phyloP scores from a whole-genome alignment of 495 filamentous ascomycete genomes.

The Penicillium chermesinum region DNA sequence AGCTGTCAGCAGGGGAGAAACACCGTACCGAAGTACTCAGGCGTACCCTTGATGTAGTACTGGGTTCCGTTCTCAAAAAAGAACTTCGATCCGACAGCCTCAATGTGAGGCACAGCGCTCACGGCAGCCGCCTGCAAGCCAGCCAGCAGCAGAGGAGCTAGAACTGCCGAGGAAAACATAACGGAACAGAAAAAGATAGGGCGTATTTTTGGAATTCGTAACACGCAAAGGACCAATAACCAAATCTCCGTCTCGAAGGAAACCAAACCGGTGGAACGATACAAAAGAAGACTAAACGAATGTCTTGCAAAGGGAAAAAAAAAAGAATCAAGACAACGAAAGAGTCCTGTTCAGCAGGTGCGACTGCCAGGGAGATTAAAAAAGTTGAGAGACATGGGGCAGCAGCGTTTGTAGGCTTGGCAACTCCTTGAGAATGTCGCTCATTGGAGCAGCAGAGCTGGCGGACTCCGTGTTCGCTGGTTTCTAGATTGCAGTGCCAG shows the following conservation, averaged over 20 bases:
- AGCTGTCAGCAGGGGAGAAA: conserved; percentile 6
- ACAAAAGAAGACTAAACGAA: conserved; percentile 8
- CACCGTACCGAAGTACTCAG: neutral
- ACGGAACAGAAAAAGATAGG: conserved; percentile 7
- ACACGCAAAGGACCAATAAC: conserved; percentile 3
- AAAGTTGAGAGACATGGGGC: neutral
- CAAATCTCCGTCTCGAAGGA: neutral
- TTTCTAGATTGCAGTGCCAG: conserved; percentile 16
- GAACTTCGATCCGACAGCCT: conserved; percentile 75
- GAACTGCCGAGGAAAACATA: conserved; percentile 24
- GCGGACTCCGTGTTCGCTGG: neutral
- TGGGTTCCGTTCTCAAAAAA: conserved; percentile 72
- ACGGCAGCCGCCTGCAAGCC: conserved; percentile 23
- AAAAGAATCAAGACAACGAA: neutral
- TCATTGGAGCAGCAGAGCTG: neutral
- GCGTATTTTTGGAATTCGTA: conserved; percentile 4
- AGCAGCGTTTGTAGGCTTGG: neutral
- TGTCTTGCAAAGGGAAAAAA: conserved; percentile 1
- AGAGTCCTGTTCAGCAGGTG: neutral
- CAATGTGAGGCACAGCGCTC: conserved; percentile 51
- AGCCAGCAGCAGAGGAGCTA: conserved; percentile 26
- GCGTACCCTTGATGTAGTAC: conserved; percentile 74
- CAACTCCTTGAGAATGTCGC: neutral
- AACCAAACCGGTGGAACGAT: neutral
- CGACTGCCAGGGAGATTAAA: neutral